A percentile compares a stretch with the other conserved stretches of the same genome.
phyloP scores from a whole-genome alignment of 2,329 filamentous ascomycete species.

The Simplicillium aogashimaense region DNA sequence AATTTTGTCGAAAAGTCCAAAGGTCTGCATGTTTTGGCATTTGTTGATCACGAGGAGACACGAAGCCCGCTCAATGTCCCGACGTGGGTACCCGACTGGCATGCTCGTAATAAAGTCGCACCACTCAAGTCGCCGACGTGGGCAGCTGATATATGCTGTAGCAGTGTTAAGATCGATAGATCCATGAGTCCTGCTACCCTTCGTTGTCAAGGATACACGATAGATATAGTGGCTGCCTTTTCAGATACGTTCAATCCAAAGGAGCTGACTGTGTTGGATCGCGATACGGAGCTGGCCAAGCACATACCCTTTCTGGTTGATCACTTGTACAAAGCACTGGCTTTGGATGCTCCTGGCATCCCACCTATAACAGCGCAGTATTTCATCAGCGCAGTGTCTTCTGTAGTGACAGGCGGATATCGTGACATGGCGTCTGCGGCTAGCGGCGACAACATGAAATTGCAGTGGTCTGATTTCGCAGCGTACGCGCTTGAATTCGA shows the following conservation, averaged over 20 bases:
- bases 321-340: constrained; percentile 1
- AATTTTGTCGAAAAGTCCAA: constrained; percentile 2
- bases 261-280: constrained; percentile 3
- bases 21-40: constrained; percentile 5
- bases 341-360: background rate
- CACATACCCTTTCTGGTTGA: constrained; percentile 3
- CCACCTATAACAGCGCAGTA: background rate
- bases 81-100: constrained; percentile 6
- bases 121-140: constrained; percentile 2
- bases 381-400: constrained; percentile 3
- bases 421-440: constrained; percentile 1
- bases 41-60: constrained; percentile 4
- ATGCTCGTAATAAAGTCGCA: constrained; percentile 5
- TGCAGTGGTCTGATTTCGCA: constrained; percentile 2
- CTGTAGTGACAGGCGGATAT: constrained; percentile 2
- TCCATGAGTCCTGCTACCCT: background rate
- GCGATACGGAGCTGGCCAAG: constrained; percentile 1
- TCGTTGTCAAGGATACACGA: background rate
- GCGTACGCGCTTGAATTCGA: constrained; percentile 4
- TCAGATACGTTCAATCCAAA: constrained; percentile 3
- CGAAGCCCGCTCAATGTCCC: constrained; percentile 3
- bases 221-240: background rate
- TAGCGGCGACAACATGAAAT: background rate
- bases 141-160: background rate
- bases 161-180: background rate